Conservation (phyloP, 2,329 filamentous ascomycete species). For the Knufia fluminis region DNA sequence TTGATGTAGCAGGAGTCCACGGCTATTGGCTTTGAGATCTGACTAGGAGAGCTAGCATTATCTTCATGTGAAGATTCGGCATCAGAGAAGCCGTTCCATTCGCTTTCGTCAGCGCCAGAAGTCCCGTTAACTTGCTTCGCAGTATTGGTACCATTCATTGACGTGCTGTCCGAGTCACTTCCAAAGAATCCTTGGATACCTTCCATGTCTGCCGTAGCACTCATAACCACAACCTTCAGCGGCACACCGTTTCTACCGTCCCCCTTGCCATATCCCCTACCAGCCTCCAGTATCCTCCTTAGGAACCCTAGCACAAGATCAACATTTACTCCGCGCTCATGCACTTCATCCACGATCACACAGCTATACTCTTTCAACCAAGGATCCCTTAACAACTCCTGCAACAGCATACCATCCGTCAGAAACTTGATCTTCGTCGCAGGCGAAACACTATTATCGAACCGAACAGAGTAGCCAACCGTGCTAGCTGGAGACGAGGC, state of each 20-base stretch:
- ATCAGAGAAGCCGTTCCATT: constrained; percentile 11
- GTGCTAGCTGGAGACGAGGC: constrained; percentile 49
- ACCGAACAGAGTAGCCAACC: constrained; percentile 91
- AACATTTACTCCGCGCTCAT: constrained; percentile 90
- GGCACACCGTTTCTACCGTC: constrained; percentile 60
- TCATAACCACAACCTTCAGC: constrained; percentile 91
- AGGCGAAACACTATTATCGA: constrained; percentile 75
- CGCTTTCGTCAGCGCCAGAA: neutral
- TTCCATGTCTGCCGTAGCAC: constrained; percentile 85
- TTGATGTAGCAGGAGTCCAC: constrained; percentile 58
- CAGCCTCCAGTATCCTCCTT: constrained; percentile 55
- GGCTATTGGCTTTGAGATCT: too few species aligned
- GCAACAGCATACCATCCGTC: constrained; percentile 91
- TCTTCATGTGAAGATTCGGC: constrained; percentile 9
- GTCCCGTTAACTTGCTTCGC: constrained; percentile 7
- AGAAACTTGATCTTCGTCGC: constrained; percentile 86
- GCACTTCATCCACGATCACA: constrained; percentile 89
- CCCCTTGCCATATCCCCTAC: constrained; percentile 34
- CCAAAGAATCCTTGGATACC: constrained; percentile 70
- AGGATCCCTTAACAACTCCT: constrained; percentile 83
- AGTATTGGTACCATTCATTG: neutral
- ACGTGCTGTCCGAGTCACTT: constrained; percentile 16
- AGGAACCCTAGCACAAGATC: constrained; percentile 85
- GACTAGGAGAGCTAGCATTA: too few species aligned
- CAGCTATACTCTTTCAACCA: constrained; percentile 76